A percentile compares a stretch with the other conserved stretches of the same genome.
phyloP scores from a whole-genome alignment of 495 filamentous ascomycete species.

The Patellaria atrata region DNA sequence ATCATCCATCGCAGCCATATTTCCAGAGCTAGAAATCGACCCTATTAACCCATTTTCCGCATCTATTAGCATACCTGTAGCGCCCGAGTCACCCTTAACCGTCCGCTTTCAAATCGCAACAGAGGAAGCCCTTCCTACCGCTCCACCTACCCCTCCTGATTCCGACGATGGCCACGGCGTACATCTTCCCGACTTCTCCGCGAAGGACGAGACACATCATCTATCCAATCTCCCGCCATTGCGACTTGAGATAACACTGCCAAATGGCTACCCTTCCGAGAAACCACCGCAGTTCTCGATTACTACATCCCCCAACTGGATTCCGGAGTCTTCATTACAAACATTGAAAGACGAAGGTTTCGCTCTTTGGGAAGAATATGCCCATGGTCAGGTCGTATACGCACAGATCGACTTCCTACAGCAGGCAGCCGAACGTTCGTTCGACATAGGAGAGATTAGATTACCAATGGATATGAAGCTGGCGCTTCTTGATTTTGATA shows the following conservation, averaged over 20 bases:
- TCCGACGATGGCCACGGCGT: too few species aligned
- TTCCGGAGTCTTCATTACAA: conserved; percentile 42
- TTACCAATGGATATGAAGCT: conserved; percentile 50
- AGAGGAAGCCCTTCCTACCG: conserved; percentile 25
- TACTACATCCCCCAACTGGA: conserved; percentile 53
- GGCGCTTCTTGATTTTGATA: conserved; percentile 64
- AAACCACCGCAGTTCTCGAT: conserved; percentile 53
- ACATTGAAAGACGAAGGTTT: conserved; percentile 45
- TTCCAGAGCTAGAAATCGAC: conserved; percentile 61
- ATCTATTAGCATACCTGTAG: conserved; percentile 57
- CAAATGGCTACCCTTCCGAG: conserved; percentile 58
- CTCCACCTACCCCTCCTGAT: conserved; percentile 19
- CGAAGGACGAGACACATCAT: conserved; percentile 40
- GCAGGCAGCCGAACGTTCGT: conserved; percentile 60
- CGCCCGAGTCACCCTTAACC: conserved; percentile 50
- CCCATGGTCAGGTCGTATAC: conserved; percentile 61
- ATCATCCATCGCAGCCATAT: conserved; percentile 73
- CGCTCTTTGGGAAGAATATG: conserved; percentile 70
- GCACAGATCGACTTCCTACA: conserved; percentile 79
- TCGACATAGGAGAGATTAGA: conserved; percentile 47
- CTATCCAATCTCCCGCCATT: conserved; percentile 68
- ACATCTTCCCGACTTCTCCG: conserved; percentile 4
- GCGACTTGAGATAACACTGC: conserved; percentile 51
- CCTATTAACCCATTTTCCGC: conserved; percentile 46
- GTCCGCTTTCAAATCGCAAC: conserved; percentile 50